Percentiles rank a stretch among this genome's conserved stretches.
Conservation (phyloP, 2,329 filamentous ascomycete genomes). For the Penicillium verrucosum region DNA sequence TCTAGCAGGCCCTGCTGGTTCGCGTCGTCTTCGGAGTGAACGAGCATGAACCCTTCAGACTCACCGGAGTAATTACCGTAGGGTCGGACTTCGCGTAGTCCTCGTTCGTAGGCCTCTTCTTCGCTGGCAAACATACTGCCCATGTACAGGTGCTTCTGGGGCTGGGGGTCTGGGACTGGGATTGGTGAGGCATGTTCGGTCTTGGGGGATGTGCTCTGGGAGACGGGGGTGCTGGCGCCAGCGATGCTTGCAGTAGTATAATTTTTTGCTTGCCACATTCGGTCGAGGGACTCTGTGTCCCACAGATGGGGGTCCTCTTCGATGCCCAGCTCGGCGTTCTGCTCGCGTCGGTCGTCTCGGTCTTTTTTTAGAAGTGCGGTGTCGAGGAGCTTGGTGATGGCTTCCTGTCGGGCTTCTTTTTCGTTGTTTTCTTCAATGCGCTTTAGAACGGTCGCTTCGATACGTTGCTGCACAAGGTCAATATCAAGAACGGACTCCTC, state of each 20-base stretch:
- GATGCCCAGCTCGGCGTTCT: not conserved
- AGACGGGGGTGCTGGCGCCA: not conserved
- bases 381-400: not conserved
- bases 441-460: constrained; percentile 4
- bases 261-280: not conserved
- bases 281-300: not conserved
- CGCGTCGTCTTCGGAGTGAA: not conserved
- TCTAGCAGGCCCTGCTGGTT: not conserved
- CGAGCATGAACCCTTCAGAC: constrained; percentile 4
- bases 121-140: not conserved
- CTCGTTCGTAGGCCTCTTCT: not conserved
- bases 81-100: not conserved
- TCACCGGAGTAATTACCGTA: not conserved
- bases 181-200: not conserved
- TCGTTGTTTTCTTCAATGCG: constrained; percentile 2
- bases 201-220: not conserved
- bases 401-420: not conserved
- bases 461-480: constrained; percentile 2
- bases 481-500: not conserved
- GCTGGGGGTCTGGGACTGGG: not conserved
- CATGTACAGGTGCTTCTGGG: not conserved
- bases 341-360: not conserved
- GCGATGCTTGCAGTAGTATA: not conserved
- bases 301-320: constrained; percentile 5
- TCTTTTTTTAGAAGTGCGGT: constrained; percentile 2